A percentile compares a stretch with the other conserved stretches of the same genome.
Evolutionary conservation across 768 basidiomycete species (phyloP).

Genomic region (Amanita brunnescens): DNA sequence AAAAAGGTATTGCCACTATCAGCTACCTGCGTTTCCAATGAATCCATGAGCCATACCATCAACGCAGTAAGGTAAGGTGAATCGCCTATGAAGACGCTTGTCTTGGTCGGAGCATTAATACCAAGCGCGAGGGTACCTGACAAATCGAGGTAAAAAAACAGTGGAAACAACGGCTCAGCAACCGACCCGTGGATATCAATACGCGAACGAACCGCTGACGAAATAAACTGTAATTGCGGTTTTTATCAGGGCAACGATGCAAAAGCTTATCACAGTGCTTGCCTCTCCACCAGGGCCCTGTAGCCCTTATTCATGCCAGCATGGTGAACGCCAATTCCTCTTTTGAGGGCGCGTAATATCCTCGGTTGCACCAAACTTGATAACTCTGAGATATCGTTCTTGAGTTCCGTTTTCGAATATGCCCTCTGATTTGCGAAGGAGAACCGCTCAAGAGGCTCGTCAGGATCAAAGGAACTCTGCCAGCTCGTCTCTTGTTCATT

Average conservation of each 20-base stretch:
- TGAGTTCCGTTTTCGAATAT: constrained; percentile 39
- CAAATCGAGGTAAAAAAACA: neutral
- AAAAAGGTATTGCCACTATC: constrained; percentile 5
- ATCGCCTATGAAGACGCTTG: constrained; percentile 55
- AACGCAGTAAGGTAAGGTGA: constrained; percentile 53
- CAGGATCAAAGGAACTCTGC: constrained; percentile 50
- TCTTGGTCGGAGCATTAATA: constrained; percentile 67
- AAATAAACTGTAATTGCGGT: constrained; percentile 35
- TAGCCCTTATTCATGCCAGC: constrained; percentile 56
- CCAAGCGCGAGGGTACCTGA: constrained; percentile 62
- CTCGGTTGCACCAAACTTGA: constrained; percentile 23
- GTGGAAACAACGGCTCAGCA: neutral
- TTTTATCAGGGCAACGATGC: neutral
- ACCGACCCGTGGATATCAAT: constrained; percentile 53
- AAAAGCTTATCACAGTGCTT: constrained; percentile 46
- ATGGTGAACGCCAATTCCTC: constrained; percentile 67
- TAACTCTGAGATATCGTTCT: constrained; percentile 36
- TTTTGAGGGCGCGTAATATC: constrained; percentile 39
- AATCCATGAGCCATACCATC: constrained; percentile 30
- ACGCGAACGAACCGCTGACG: constrained; percentile 55
- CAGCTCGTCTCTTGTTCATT: constrained; percentile 23
- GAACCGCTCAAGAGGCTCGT: constrained; percentile 49
- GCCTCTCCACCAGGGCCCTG: constrained; percentile 8
- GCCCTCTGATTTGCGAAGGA: constrained; percentile 42
- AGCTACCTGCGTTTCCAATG: neutral